Evolutionary conservation across 163 green algal species (phyloP).

Genomic region (Scenedesmus sp.): DNA sequence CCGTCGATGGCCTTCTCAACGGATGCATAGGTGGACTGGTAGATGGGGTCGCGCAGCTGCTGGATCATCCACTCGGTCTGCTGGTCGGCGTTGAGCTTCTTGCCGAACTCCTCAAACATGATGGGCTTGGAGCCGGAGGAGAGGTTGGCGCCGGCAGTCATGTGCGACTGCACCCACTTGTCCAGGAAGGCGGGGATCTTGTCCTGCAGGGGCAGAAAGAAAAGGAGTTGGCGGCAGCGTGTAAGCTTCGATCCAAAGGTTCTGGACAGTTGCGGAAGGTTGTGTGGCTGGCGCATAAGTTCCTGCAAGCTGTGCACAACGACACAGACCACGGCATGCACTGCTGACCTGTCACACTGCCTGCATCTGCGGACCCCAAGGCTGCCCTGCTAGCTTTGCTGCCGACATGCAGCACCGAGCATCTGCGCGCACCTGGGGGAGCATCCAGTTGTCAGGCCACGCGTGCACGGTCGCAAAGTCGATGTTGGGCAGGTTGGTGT

Average conservation of each 20-base stretch:
- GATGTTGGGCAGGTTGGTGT: conserved; percentile 66
- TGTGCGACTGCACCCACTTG: conserved; percentile 56
- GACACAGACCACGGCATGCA: not conserved
- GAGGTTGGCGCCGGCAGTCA: conserved; percentile 37
- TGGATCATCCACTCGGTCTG: conserved; percentile 41
- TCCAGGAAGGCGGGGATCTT: conserved; percentile 55
- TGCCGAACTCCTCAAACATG: conserved; percentile 59
- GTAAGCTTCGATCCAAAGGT: not conserved
- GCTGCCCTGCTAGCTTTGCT: not conserved
- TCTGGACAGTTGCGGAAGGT: not conserved
- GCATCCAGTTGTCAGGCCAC: conserved; percentile 81
- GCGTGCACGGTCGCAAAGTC: conserved; percentile 82
- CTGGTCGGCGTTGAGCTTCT: conserved; percentile 51
- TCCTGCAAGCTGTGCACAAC: not conserved
- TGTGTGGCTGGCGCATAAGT: too few relatives aligned
- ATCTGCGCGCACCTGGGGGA: conserved; percentile 12
- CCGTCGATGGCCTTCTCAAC: conserved; percentile 55
- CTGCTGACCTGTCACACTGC: not conserved
- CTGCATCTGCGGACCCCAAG: not conserved
- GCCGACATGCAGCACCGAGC: not conserved
- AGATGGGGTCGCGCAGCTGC: conserved; percentile 59
- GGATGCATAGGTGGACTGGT: conserved; percentile 39
- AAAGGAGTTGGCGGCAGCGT: not conserved
- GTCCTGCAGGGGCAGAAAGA: conserved; percentile 15
- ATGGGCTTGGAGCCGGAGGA: conserved; percentile 47